These are phyloP conservation scores for Nicotiana tabacum DNA, from an alignment of 257 asterid species.

Conservation along the genomic window DNA sequence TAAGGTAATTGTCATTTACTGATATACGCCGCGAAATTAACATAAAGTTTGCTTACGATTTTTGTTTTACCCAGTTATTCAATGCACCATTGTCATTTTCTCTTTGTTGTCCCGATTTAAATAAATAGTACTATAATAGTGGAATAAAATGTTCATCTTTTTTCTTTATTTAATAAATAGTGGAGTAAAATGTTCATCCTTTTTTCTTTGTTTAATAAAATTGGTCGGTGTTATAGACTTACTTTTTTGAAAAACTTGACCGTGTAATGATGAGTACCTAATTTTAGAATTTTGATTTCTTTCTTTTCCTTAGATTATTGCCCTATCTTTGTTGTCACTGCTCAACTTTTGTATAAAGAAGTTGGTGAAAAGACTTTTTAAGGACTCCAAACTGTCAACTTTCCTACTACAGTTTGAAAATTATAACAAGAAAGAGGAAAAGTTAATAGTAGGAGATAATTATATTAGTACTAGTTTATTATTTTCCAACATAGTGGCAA, in stretches of 20 bases:
- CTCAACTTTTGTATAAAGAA: neutral
- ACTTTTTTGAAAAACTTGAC: slow-evolving; percentile 8
- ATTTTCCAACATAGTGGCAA: slow-evolving; percentile 3
- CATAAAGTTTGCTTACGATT: neutral
- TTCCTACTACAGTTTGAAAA: neutral
- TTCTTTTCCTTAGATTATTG: neutral
- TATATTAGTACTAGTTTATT: neutral
- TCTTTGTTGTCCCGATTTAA: neutral
- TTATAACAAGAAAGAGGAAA: neutral
- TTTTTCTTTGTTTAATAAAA: neutral
- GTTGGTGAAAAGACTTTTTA: neutral
- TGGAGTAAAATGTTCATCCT: neutral
- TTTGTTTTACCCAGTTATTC: neutral
- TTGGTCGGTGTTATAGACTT: slow-evolving; percentile 7
- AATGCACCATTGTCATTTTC: slow-evolving; percentile 9
- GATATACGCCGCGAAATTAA: neutral
- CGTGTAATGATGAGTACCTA: slow-evolving; percentile 3
- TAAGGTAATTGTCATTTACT: neutral
- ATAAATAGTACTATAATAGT: neutral
- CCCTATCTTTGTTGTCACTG: neutral
- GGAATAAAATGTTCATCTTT: neutral
- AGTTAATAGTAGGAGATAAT: neutral
- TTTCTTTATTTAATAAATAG: neutral
- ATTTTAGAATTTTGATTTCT: neutral
- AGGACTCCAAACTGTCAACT: neutral